phyloP scores from a whole-genome alignment of 2,329 filamentous ascomycete species.

The Phialemoniopsis sp. region DNA sequence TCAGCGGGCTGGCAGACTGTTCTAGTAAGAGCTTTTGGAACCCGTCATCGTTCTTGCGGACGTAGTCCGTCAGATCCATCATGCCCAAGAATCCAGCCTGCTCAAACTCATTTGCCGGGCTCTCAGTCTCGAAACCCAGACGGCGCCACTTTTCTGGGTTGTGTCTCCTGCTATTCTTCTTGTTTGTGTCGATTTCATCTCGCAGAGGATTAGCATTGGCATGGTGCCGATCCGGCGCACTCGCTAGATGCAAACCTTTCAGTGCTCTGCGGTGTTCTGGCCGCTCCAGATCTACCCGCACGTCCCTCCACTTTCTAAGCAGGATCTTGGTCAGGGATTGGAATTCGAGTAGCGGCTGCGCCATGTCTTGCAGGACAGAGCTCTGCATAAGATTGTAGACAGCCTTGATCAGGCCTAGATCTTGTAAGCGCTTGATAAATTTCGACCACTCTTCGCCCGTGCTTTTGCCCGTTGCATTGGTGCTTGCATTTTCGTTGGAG shows the following conservation, averaged over 20 bases:
- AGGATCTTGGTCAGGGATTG: conserved; percentile 87
- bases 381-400: conserved; percentile 95
- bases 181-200: conserved; percentile 31
- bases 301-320: conserved; percentile 81
- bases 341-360: conserved; percentile 87
- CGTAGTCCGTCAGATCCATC: conserved; percentile 96
- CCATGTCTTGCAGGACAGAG: conserved; percentile 83
- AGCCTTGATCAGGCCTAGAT: conserved; percentile 86
- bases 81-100: conserved; percentile 85
- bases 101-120: conserved; percentile 80
- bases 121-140: conserved; percentile 88
- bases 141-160: conserved; percentile 91
- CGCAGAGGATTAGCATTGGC: conserved; percentile 29
- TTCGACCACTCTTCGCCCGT: conserved; percentile 79
- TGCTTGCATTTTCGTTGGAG: conserved; percentile 59
- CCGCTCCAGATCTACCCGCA: conserved; percentile 78
- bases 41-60: conserved; percentile 83
- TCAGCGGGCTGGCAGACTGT: conserved; percentile 68
- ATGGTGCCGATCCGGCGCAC: conserved; percentile 59
- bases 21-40: conserved; percentile 92
- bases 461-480: conserved; percentile 6
- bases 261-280: conserved; percentile 84
- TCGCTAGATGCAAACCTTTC: conserved; percentile 80
- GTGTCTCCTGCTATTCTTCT: conserved; percentile 65
- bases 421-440: conserved; percentile 90